phyloP scores from a whole-genome alignment of 2,329 filamentous ascomycete species.

The Alternaria dauci region DNA sequence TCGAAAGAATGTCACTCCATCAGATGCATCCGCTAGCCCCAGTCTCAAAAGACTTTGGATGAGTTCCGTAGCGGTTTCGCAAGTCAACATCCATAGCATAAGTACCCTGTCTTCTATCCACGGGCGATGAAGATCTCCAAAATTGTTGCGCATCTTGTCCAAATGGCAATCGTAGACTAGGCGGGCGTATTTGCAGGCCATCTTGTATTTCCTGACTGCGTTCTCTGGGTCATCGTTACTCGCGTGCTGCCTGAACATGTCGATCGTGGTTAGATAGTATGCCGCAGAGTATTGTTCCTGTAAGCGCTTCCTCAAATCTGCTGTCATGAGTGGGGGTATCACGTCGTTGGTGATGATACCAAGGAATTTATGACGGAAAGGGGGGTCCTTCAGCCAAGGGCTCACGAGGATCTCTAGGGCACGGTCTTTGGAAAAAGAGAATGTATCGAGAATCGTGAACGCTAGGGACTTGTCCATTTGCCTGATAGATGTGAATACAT shows the following conservation, averaged over 20 bases:
- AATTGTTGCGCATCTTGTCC: background rate
- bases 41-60: background rate
- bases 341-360: background rate
- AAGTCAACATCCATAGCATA: background rate
- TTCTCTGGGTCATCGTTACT: background rate
- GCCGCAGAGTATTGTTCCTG: background rate
- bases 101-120: background rate
- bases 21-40: background rate
- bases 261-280: background rate
- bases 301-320: background rate
- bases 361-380: background rate
- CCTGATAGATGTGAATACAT: background rate
- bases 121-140: background rate
- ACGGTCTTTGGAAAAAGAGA: constrained; percentile 4
- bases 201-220: background rate
- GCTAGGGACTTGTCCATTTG: background rate
- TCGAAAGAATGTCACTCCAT: constrained; percentile 1
- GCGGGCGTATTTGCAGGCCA: background rate
- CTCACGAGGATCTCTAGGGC: constrained; percentile 7
- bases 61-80: background rate
- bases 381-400: background rate
- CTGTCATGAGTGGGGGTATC: background rate
- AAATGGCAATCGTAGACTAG: background rate
- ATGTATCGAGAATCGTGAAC: constrained; percentile 2
- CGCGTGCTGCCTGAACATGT: background rate